Percentiles rank a stretch among this genome's conserved stretches.
Evolutionary conservation across 768 basidiomycete genomes (phyloP).

Genomic region (Suillus sp.): DNA sequence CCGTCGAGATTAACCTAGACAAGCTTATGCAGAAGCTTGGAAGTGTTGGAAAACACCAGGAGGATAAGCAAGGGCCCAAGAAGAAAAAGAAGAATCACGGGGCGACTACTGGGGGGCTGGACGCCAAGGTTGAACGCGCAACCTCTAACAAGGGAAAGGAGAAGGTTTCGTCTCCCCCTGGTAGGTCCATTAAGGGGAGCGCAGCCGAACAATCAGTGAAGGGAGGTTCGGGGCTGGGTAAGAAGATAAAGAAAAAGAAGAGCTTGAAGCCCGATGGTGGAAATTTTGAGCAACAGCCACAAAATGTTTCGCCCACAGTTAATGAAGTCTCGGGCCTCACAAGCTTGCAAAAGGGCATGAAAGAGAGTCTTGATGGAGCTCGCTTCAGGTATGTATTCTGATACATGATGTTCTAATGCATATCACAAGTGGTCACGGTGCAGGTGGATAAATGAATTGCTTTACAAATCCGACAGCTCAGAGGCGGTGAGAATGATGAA

Average conservation of each 20-base stretch:
- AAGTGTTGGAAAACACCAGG: constrained; percentile 19
- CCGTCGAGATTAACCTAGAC: constrained; percentile 57
- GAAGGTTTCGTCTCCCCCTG: constrained; percentile 4
- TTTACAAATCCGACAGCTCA: constrained; percentile 85
- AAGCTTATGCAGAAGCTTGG: constrained; percentile 57
- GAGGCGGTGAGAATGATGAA: constrained; percentile 82
- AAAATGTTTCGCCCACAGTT: constrained; percentile 18
- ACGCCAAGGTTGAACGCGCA: background rate
- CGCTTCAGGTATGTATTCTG: constrained; percentile 66
- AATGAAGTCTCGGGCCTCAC: constrained; percentile 49
- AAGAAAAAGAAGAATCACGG: constrained; percentile 21
- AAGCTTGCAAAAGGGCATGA: constrained; percentile 75
- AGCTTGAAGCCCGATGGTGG: constrained; percentile 16
- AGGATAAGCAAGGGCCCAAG: constrained; percentile 21
- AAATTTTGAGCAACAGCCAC: constrained; percentile 25
- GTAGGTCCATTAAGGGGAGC: background rate
- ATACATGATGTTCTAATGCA: background rate
- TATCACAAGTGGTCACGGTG: background rate
- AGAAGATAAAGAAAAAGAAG: constrained; percentile 25
- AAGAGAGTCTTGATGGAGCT: constrained; percentile 80
- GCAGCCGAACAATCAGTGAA: background rate
- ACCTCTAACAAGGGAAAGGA: constrained; percentile 13
- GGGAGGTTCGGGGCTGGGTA: constrained; percentile 6
- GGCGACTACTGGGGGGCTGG: constrained; percentile 5
- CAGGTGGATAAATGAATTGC: constrained; percentile 88